Base-by-base conservation (phyloP, 2,329 filamentous ascomycete species). In the Aspergillus sp. region DNA sequence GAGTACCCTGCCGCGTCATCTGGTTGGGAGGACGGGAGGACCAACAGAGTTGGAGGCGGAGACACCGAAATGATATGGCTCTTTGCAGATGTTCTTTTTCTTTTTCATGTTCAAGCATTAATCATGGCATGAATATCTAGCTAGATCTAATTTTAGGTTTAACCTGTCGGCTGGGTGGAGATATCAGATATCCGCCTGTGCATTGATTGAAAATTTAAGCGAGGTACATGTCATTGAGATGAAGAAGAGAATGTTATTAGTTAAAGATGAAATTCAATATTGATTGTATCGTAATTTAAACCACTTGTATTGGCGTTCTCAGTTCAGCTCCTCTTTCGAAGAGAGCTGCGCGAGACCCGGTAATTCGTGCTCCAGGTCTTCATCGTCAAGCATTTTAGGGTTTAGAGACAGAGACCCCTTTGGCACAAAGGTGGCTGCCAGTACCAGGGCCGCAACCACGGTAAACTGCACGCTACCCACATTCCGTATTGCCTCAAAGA, bases 401-500 rank as follows among this genome's bases (percentile, higher is more conserved):
- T 60, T 58, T 4, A 60, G 20, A 8, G 60, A 54, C 43, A 53
- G 38, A 3, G 60, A 58, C 13, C 60, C 58, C 15, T 44, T 43
- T 13, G 60, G 60, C 22, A 62, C 56, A 34, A 62, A 60, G 6
- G 60, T 60, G 12, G 60, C 56, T 6, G 48, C 8, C 4, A 62
- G 39, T 2, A 62, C 60, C n/a, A 62, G 11, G 5, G 54, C 41
- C 1, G 60, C 55, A 12, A 62, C 47, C 12, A 60, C 44, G 13
- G 45, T 55, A 13, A 62, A 55, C 43, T 62, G 60, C 9, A 60
- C 58, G n/a, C 55, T 56, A 5, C 45, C 58, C 24, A 62, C 53
- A 48, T 60, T 58, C 8, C 26, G 55, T 22, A 60, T 58, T 4
- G 60, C 60, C 7, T 53, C 45, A 13, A 58, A 60, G 7, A 62